Conservation (phyloP, 768 basidiomycete species). For the Hydnomerulius pinastri region DNA sequence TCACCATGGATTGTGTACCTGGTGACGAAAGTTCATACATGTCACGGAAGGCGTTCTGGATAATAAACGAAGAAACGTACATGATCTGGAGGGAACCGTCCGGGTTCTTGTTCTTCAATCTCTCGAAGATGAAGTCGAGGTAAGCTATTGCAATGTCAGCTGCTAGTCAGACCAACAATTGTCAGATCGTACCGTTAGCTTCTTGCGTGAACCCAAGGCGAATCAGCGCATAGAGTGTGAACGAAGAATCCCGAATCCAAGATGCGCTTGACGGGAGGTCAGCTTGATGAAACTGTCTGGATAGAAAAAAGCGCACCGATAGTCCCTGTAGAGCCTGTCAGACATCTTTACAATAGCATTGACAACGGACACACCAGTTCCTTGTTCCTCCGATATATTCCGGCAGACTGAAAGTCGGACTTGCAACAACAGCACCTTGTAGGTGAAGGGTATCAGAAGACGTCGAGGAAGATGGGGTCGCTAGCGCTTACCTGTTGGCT, state of each 20-base stretch:
- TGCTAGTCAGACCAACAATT: neutral
- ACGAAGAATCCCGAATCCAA: slow-evolving; percentile 95
- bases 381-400: slow-evolving; percentile 89
- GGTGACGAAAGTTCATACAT: neutral
- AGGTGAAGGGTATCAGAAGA: slow-evolving; percentile 3
- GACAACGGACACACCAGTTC: slow-evolving; percentile 65
- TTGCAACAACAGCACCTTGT: slow-evolving; percentile 89
- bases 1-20: slow-evolving; percentile 88
- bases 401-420: slow-evolving; percentile 92
- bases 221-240: slow-evolving; percentile 93
- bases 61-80: slow-evolving; percentile 38
- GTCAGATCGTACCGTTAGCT: slow-evolving; percentile 70
- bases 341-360: neutral
- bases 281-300: neutral
- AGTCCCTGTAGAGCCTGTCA: slow-evolving; percentile 48
- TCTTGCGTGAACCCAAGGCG: slow-evolving; percentile 94
- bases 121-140: slow-evolving; percentile 88
- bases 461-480: no score
- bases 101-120: slow-evolving; percentile 78
- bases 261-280: slow-evolving; percentile 52
- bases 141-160: slow-evolving; percentile 51
- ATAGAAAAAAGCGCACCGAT: slow-evolving; percentile 44
- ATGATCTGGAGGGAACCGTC: slow-evolving; percentile 96
- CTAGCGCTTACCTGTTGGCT: slow-evolving; percentile 70
- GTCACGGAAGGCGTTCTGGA: neutral